Evolutionary conservation across 345 rosid species (phyloP).

Genomic region (Murraya koenigii): DNA sequence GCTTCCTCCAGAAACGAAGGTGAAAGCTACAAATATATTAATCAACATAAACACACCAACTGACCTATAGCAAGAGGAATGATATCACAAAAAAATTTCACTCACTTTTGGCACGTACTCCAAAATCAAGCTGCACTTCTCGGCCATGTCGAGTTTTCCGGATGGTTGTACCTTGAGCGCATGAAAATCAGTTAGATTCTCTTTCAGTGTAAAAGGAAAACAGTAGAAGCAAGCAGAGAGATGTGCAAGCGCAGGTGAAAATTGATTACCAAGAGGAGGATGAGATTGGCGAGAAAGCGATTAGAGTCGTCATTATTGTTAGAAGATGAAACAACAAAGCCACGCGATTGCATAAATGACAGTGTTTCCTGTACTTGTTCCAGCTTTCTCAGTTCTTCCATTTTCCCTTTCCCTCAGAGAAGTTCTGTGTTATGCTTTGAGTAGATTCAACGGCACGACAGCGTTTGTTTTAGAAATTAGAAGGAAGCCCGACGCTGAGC

Average conservation of each 20-base stretch:
- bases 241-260: background rate
- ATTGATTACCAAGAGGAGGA: conserved; percentile 54
- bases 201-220: background rate
- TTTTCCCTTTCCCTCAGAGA: background rate
- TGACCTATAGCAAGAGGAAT: background rate
- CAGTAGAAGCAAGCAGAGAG: background rate
- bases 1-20: conserved; percentile 45
- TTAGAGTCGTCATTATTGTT: conserved; percentile 28
- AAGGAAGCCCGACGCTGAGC: background rate
- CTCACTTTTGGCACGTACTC: conserved; percentile 58
- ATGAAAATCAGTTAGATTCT: background rate
- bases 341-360: conserved; percentile 39
- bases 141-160: conserved; percentile 49
- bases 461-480: background rate
- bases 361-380: conserved; percentile 61
- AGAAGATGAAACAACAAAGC: conserved; percentile 30
- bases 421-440: background rate
- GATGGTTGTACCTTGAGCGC: conserved; percentile 59
- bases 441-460: background rate
- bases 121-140: conserved; percentile 39
- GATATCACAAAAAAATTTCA: background rate
- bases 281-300: conserved; percentile 66
- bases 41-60: background rate
- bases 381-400: conserved; percentile 77
- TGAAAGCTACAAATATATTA: conserved; percentile 38